Conservation (phyloP, 805 yeast genomes). For the Myxozyma nipponensis region DNA sequence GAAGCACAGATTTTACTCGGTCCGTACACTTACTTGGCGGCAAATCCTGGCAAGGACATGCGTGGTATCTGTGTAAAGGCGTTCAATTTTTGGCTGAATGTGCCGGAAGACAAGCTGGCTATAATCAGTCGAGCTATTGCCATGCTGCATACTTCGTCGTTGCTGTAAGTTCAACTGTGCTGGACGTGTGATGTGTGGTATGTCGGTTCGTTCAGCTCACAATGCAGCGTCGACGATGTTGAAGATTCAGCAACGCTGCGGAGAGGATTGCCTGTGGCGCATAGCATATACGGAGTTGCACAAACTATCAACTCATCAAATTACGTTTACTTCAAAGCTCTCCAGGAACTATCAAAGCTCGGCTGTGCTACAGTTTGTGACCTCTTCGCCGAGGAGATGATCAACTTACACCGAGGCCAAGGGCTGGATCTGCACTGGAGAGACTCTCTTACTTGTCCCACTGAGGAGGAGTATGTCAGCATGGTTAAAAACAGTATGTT, state of each 20-base stretch:
- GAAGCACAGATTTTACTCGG: slow-evolving; percentile 33
- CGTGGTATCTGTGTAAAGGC: slow-evolving; percentile 48
- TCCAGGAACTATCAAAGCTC: slow-evolving; percentile 46
- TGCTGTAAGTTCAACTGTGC: slow-evolving; percentile 38
- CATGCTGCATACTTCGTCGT: slow-evolving; percentile 60
- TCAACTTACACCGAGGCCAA: slow-evolving; percentile 83
- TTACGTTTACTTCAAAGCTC: slow-evolving; percentile 72
- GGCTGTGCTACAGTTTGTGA: slow-evolving; percentile 29
- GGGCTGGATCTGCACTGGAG: slow-evolving; percentile 89
- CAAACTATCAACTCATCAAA: slow-evolving; percentile 79
- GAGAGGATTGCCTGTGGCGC: slow-evolving; percentile 78
- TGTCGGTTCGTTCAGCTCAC: not conserved
- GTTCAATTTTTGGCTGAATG: slow-evolving; percentile 51
- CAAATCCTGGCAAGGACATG: slow-evolving; percentile 55
- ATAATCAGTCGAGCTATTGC: slow-evolving; percentile 50
- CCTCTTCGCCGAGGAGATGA: slow-evolving; percentile 55
- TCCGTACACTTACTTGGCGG: slow-evolving; percentile 51
- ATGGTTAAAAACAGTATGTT: slow-evolving; percentile 70
- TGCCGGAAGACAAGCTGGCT: slow-evolving; percentile 41
- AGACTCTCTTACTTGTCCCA: slow-evolving; percentile 57
- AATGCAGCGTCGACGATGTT: slow-evolving; percentile 65
- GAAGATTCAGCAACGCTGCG: slow-evolving; percentile 73
- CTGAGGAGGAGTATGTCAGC: slow-evolving; percentile 57
- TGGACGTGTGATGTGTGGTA: slow-evolving; percentile 14
- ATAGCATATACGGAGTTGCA: slow-evolving; percentile 70